Percentiles rank a stretch among this genome's conserved stretches.
Conservation (phyloP, 2,329 filamentous ascomycete genomes). For the Rhynchosporium agropyri region DNA sequence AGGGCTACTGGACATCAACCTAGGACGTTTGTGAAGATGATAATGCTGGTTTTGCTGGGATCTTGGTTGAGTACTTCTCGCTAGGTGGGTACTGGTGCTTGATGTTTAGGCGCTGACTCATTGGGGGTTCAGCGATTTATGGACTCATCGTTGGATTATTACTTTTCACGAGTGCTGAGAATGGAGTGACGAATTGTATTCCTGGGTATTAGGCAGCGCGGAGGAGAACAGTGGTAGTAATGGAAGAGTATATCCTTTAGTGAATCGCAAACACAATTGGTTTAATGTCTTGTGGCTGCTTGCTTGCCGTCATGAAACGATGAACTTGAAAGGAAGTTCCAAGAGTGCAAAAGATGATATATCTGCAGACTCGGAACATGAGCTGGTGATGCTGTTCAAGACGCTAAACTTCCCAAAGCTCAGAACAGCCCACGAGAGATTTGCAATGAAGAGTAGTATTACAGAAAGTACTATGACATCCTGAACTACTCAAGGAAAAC, state of each 20-base stretch:
- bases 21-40: conserved; percentile 73
- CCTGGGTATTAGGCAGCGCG: background rate
- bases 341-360: too few species aligned
- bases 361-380: too few species aligned
- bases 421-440: too few species aligned
- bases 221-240: background rate
- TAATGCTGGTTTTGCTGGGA: conserved; percentile 79
- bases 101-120: background rate
- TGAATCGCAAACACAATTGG: too few species aligned
- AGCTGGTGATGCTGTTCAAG: too few species aligned
- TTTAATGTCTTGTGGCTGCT: too few species aligned
- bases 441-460: background rate
- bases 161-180: conserved; percentile 89
- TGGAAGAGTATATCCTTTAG: too few species aligned
- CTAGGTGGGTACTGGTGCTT: conserved; percentile 30
- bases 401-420: too few species aligned
- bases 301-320: too few species aligned
- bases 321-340: too few species aligned
- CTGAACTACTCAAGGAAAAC: too few species aligned
- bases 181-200: conserved; percentile 49
- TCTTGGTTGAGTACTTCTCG: conserved; percentile 59
- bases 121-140: conserved; percentile 58
- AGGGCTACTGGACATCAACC: conserved; percentile 74
- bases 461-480: background rate
- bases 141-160: conserved; percentile 95